These are phyloP conservation scores for Meyerozyma elateridarum DNA, from an alignment of 1,139 yeast species.

Conservation along the genomic window DNA sequence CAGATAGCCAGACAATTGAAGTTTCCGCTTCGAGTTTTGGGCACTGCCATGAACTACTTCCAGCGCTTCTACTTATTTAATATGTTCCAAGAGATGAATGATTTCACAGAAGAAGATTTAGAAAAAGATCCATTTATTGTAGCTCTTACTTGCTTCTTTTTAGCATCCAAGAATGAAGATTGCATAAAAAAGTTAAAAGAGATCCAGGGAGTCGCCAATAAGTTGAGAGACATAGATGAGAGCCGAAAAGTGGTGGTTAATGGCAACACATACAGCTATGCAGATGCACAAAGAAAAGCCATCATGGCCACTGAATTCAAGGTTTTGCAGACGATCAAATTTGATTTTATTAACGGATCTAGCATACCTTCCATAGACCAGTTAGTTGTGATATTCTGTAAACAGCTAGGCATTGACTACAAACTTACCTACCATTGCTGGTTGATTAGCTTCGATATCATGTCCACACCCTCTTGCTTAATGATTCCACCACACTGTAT, in stretches of 20 bases:
- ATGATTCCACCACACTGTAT: conserved; percentile 77
- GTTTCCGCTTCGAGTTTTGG: conserved; percentile 63
- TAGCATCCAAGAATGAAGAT: conserved; percentile 83
- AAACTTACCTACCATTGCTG: conserved; percentile 58
- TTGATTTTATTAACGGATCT: conserved; percentile 61
- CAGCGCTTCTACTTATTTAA: conserved; percentile 69
- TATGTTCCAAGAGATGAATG: conserved; percentile 38
- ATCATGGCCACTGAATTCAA: conserved; percentile 61
- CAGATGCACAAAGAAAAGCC: conserved; percentile 49
- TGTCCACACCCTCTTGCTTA: conserved; percentile 66
- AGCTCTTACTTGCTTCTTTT: conserved; percentile 68
- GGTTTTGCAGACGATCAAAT: conserved; percentile 67
- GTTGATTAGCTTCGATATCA: conserved; percentile 70
- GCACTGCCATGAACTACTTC: conserved; percentile 65
- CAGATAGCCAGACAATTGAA: conserved; percentile 50
- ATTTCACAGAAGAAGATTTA: conserved; percentile 17
- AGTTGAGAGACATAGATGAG: conserved; percentile 29
- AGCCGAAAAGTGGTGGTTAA: conserved; percentile 5
- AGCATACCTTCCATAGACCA: conserved; percentile 56
- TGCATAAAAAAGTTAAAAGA: conserved; percentile 78
- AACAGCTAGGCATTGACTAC: conserved; percentile 45
- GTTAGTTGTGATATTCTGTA: conserved; percentile 63
- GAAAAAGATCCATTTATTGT: conserved; percentile 48
- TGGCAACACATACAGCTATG: conserved; percentile 18
- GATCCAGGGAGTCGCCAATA: conserved; percentile 42